These are phyloP conservation scores for Sapria himalayana DNA, from an alignment of 345 rosid genomes.

Conservation along the genomic window DNA sequence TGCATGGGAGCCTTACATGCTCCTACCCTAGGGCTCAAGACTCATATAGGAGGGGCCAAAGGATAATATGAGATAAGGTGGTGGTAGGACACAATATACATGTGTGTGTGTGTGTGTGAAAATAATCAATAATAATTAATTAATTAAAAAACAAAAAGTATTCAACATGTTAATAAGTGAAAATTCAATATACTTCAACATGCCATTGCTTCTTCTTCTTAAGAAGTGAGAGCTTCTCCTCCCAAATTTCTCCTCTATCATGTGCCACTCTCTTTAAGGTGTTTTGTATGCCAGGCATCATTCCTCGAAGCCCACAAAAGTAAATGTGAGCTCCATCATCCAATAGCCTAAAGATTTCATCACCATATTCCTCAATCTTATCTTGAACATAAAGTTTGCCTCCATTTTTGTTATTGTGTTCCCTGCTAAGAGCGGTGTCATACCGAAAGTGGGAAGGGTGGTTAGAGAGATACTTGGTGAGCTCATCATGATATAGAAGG, in stretches of 20 bases:
- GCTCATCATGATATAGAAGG: constrained; percentile 83
- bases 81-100: too few relatives aligned
- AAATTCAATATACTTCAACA: constrained; percentile 68
- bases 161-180: too few relatives aligned
- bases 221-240: constrained; percentile 77
- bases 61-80: too few relatives aligned
- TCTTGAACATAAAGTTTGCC: constrained; percentile 98
- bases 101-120: too few relatives aligned
- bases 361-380: constrained; percentile 90
- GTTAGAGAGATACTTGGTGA: constrained; percentile 49
- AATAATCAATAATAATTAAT: neutral
- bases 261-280: constrained; percentile 78
- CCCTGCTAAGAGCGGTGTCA: constrained; percentile 77
- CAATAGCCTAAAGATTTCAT: constrained; percentile 68
- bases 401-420: constrained; percentile 77
- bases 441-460: constrained; percentile 68
- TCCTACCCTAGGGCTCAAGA: too few relatives aligned
- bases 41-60: too few relatives aligned
- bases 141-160: neutral
- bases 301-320: constrained; percentile 93
- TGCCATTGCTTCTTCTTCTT: constrained; percentile 99
- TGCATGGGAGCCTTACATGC: too few relatives aligned
- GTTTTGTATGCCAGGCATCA: constrained; percentile 98
- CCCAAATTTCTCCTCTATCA: constrained; percentile 84
- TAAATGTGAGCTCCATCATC: constrained; percentile 91